Evolutionary conservation across 139 green algal genomes (phyloP), one percentile per base, ranked within the genome.

Genomic region (Picochlorum sp.): DNA sequence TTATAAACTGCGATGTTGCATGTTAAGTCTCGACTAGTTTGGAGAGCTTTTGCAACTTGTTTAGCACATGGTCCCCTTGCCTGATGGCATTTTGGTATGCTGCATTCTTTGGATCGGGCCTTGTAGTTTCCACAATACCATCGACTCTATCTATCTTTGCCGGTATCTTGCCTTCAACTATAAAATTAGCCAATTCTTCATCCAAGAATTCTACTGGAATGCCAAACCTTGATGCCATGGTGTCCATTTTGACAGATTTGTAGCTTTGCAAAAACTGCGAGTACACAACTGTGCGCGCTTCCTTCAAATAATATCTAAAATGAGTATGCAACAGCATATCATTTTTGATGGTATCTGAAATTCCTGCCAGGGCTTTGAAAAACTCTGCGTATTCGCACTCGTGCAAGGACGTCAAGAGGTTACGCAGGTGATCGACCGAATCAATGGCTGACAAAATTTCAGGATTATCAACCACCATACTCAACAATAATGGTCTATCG

Each of bases 61-160:
- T 98, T 16, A 99, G 75, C 61, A 99, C 77, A 57, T 88, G 55
- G 59, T 99, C 93, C 10, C 93, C 93, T 52, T 92, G 81, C 67
- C 91, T 93, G 50, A 99, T 86, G 28, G 71, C 75, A 26, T 81
- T 54, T 59, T 91, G 81, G 76, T 96, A 97, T 64, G 90, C 64
- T 18, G 84, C 86, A 55, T 91, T 97, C 76, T 95, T 94, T 18
- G 74, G 69, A 60, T 97, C 93, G 5, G 90, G 87, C 60, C 89
- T 71, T 68, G 86, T 97, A 18, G 91, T 98, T 69, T 96, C 80
- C 4, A 98, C 73, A 25, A 96, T 69, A 24, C 83, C 83, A 28
- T 78, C 73, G 30, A 91, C 91, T 68, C 92, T 93, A 80, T 99
- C 93, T 33, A 99, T 96, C 65, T 93, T 93, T n/a, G 86, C 90